phyloP scores from a whole-genome alignment of 441 rosid genomes.

The Aleurites moluccanus region DNA sequence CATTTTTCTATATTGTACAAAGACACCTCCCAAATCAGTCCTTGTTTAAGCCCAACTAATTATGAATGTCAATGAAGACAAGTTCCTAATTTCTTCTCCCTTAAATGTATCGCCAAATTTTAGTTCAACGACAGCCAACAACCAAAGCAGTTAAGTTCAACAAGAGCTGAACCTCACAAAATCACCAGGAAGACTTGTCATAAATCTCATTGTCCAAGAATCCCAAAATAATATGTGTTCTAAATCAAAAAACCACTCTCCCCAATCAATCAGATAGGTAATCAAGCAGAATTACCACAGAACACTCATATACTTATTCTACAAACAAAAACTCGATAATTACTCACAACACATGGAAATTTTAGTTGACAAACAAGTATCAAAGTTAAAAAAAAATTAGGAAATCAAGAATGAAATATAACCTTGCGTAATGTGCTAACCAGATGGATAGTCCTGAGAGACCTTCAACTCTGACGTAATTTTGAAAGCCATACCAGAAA shows the following conservation, averaged over 20 bases:
- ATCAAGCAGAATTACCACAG: too few species aligned
- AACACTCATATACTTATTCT: neutral
- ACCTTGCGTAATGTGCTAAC: slow-evolving; percentile 33
- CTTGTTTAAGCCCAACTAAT: neutral
- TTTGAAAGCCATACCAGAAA: slow-evolving; percentile 28
- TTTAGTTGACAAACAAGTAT: too few species aligned
- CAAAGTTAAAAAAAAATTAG: slow-evolving; percentile 8
- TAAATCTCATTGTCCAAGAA: neutral
- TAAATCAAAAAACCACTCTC: too few species aligned
- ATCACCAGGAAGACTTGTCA: neutral
- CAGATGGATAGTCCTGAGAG: slow-evolving; percentile 37
- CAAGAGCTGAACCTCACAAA: neutral
- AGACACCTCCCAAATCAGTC: neutral
- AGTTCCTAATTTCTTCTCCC: neutral
- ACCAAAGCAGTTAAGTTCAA: too few species aligned
- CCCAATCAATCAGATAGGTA: too few species aligned
- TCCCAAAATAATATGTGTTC: neutral
- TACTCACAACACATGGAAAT: neutral
- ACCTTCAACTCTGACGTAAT: slow-evolving; percentile 28
- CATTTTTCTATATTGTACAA: slow-evolving; percentile 1
- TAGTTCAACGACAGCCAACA: neutral
- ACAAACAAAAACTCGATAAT: neutral
- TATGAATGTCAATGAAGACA: neutral
- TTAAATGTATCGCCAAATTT: neutral
- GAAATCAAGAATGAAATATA: neutral